Conservation (phyloP, 2,329 filamentous ascomycete genomes). For the Penicillium rolfsii region DNA sequence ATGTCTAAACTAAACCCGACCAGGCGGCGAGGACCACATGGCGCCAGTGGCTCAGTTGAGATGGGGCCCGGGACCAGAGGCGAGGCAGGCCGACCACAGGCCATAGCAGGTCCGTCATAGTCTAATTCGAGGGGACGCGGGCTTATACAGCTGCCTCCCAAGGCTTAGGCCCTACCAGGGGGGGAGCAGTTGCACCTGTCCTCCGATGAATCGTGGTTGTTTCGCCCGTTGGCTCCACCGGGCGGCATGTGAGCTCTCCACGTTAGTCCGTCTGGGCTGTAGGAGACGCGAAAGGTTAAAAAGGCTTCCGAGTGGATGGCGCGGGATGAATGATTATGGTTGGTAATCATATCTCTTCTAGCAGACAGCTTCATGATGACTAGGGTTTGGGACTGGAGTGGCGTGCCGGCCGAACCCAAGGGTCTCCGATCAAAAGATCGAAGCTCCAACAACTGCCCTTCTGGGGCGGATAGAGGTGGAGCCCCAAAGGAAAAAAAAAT, state of each 20-base stretch:
- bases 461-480: not conserved
- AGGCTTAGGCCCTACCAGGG: slow-evolving; percentile 21
- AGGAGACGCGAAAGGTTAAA: not conserved
- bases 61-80: slow-evolving; percentile 6
- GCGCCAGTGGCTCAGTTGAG: not conserved
- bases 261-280: not conserved
- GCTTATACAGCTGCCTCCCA: slow-evolving; percentile 25
- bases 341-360: not conserved
- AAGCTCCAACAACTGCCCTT: slow-evolving; percentile 7
- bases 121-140: slow-evolving; percentile 9
- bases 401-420: slow-evolving; percentile 2
- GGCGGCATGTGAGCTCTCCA: slow-evolving; percentile 18
- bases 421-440: slow-evolving; percentile 8
- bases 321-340: not conserved
- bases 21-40: slow-evolving; percentile 10
- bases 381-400: not conserved
- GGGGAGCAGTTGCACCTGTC: slow-evolving; percentile 2
- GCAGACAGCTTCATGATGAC: not conserved
- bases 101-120: not conserved
- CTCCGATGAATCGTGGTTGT: not conserved
- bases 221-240: slow-evolving; percentile 1
- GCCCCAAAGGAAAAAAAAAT: not conserved
- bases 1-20: slow-evolving; percentile 1
- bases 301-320: not conserved
- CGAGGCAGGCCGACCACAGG: slow-evolving; percentile 7